Base-by-base conservation (phyloP, 495 filamentous ascomycete species). In the Barbatosphaeria neglecta region DNA sequence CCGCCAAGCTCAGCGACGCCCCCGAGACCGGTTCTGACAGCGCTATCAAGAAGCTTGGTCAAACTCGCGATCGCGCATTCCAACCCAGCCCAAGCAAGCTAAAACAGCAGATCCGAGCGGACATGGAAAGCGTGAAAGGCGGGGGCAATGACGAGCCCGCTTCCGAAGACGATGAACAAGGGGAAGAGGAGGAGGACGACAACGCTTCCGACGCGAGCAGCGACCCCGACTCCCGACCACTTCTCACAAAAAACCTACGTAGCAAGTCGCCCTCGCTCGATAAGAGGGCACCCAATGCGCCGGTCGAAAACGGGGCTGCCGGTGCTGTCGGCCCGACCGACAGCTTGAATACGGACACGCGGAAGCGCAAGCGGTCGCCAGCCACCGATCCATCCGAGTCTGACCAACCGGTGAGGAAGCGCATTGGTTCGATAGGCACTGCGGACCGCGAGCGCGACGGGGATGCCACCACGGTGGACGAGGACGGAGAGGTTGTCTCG, bases 61-160 rank as follows among this genome's bases (percentile, higher is more conserved):
- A 66, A 31, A 56, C 51, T 24, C 56, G 55, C 45, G 59, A 57
- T 43, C 50, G 65, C 25, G 51, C 50, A 23, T 76, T 73, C 44
- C 77, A 79, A 42, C 75, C 71, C 41, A 84, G 78, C 54, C 80
- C 81, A 28, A 84, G 81, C 68, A 86, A 83, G 65, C 72, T 85
- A 45, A 71, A 75, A 48, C 67, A 70, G 46, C 61, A 69, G 50
- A 49, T 66, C 19, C 56, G 53, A 37, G 60, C 59, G 37, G 59
- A 66, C 44, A 51, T 60, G 13, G 59, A 59, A 18, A 53, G 60
- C 23, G 57, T 64, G 43, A 53, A 62, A 17, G 62, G 58, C 19
- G 57, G 63, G 15, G 67, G 63, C 43, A 60, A 66, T 22, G 63
- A 65, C 39, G 58, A 63, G 16, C 62, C 59, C 22, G 53, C 66